phyloP scores from a whole-genome alignment of 2,329 filamentous ascomycete genomes.

The Periconia macrospinosa region DNA sequence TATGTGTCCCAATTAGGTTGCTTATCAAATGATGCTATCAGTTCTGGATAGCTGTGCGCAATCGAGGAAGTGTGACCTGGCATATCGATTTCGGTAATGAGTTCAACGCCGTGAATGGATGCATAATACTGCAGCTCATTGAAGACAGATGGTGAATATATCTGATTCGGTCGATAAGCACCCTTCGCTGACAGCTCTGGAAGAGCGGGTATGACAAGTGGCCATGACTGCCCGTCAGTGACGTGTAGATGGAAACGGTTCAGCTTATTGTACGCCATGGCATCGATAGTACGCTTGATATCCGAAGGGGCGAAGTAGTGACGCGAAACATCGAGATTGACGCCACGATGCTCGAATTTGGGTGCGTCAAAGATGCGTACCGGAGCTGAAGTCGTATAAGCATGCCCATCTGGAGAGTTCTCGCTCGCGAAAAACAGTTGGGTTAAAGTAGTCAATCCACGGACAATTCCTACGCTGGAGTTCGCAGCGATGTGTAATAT shows the following conservation, averaged over 20 bases:
- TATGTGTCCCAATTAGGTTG: constrained; percentile 58
- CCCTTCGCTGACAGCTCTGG: constrained; percentile 73
- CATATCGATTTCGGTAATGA: constrained; percentile 78
- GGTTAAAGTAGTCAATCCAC: constrained; percentile 74
- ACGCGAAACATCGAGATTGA: constrained; percentile 77
- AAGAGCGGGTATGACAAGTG: constrained; percentile 75
- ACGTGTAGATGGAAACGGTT: constrained; percentile 80
- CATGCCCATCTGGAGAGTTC: constrained; percentile 58
- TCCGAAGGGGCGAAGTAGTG: constrained; percentile 69
- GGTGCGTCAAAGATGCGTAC: constrained; percentile 73
- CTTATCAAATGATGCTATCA: constrained; percentile 66
- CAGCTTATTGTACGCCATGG: constrained; percentile 76
- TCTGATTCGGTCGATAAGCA: constrained; percentile 68
- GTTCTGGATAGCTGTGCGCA: constrained; percentile 67
- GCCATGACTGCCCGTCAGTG: constrained; percentile 85
- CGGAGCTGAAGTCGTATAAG: constrained; percentile 73
- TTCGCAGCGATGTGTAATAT: constrained; percentile 64
- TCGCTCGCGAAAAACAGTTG: constrained; percentile 71
- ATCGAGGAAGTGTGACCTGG: constrained; percentile 76
- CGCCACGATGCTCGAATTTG: constrained; percentile 73
- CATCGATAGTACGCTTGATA: constrained; percentile 76
- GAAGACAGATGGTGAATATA: constrained; percentile 69
- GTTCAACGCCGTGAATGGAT: constrained; percentile 66
- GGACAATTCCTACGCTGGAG: constrained; percentile 69
- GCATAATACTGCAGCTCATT: constrained; percentile 71